Conservation (phyloP, 2,329 filamentous ascomycete species). For the Pleoardoris graminearum region DNA sequence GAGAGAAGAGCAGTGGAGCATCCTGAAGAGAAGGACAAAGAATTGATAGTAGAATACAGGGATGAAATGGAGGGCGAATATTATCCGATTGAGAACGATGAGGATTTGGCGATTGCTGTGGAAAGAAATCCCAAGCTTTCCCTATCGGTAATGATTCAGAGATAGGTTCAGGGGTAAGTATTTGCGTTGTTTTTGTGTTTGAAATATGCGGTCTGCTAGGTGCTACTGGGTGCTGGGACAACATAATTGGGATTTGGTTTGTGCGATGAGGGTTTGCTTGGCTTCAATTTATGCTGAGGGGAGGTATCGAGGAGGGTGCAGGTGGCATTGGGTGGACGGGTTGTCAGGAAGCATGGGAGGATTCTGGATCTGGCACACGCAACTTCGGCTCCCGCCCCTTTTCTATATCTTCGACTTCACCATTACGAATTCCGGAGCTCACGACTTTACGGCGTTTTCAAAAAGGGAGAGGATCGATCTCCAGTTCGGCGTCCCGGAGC, state of each 20-base stretch:
- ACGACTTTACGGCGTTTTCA: constrained; percentile 11
- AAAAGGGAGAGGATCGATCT: constrained; percentile 6
- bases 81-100: constrained; percentile 74
- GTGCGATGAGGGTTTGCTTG: not conserved
- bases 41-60: constrained; percentile 80
- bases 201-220: not conserved
- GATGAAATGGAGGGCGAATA: constrained; percentile 79
- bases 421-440: not conserved
- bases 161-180: constrained; percentile 19
- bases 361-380: not conserved
- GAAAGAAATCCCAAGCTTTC: constrained; percentile 86
- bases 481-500: constrained; percentile 2
- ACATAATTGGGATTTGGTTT: not conserved
- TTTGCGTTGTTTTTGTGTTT: constrained; percentile 1
- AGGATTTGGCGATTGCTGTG: constrained; percentile 79
- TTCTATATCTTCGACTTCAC: constrained; percentile 2
- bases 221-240: not conserved
- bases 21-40: constrained; percentile 58
- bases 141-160: constrained; percentile 52
- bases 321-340: not conserved
- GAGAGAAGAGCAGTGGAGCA: constrained; percentile 76
- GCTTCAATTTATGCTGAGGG: not conserved
- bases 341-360: not conserved
- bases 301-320: not conserved
- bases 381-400: not conserved